Percentiles rank a stretch among this genome's conserved stretches.
Evolutionary conservation across 768 basidiomycete species (phyloP).

Genomic region (Mycena pura): DNA sequence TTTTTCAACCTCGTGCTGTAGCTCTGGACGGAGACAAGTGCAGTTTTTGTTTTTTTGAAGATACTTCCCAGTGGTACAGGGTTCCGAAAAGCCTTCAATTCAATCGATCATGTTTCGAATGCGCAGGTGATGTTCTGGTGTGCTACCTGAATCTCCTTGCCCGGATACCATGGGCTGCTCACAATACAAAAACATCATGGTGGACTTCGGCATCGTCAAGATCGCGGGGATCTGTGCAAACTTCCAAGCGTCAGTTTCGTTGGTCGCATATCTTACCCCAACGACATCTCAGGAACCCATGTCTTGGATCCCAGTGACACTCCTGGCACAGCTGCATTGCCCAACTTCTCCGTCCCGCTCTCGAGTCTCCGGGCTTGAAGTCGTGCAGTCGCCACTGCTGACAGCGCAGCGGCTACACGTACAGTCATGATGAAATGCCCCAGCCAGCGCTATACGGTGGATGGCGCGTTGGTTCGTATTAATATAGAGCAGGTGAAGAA

Average conservation of each 20-base stretch:
- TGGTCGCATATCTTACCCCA: not conserved
- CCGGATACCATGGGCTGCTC: not conserved
- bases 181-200: slow-evolving; percentile 58
- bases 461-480: slow-evolving; percentile 73
- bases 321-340: slow-evolving; percentile 72
- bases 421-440: slow-evolving; percentile 80
- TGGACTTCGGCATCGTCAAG: slow-evolving; percentile 59
- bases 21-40: no score
- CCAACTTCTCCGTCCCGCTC: slow-evolving; percentile 83
- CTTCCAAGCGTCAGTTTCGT: slow-evolving; percentile 45
- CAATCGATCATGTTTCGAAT: no score
- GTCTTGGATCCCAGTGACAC: slow-evolving; percentile 72
- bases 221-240: slow-evolving; percentile 51
- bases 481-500: slow-evolving; percentile 81
- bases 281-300: slow-evolving; percentile 60
- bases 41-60: no score
- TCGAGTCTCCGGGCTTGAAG: slow-evolving; percentile 80
- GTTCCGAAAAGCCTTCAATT: no score
- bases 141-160: slow-evolving; percentile 31
- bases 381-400: slow-evolving; percentile 80
- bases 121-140: no score
- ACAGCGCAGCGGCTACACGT: slow-evolving; percentile 68
- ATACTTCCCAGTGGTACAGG: no score
- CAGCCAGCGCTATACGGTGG: slow-evolving; percentile 71
- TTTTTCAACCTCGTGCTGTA: no score